A percentile compares a stretch with the other conserved stretches of the same genome.
Evolutionary conservation across 805 yeast genomes (phyloP).

Genomic region (Starmerella khaoyaiensis): DNA sequence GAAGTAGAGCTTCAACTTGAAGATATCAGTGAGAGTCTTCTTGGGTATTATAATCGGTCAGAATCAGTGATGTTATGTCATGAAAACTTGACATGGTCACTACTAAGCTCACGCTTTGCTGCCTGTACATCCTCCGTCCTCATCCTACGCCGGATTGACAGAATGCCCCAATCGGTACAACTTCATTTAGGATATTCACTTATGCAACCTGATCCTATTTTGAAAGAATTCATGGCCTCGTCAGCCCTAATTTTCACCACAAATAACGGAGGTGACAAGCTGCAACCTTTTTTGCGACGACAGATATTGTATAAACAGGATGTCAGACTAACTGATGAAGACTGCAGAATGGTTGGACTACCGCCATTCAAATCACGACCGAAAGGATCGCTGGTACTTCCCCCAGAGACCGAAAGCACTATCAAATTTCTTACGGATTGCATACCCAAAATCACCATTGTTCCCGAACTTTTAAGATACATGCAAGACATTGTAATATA

Average conservation of each 20-base stretch:
- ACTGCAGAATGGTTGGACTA: slow-evolving; percentile 7
- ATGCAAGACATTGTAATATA: slow-evolving; percentile 44
- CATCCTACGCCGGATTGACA: slow-evolving; percentile 9
- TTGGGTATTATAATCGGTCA: not conserved
- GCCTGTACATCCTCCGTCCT: not conserved
- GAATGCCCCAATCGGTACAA: slow-evolving; percentile 8
- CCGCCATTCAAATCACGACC: slow-evolving; percentile 1
- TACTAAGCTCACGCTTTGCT: slow-evolving; percentile 1
- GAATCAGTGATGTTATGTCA: slow-evolving; percentile 5
- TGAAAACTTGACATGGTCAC: slow-evolving; percentile 7
- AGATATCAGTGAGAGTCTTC: slow-evolving; percentile 3
- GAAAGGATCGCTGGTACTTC: not conserved
- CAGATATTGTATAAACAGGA: slow-evolving; percentile 15
- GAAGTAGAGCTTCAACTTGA: slow-evolving; percentile 8
- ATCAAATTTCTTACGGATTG: not conserved
- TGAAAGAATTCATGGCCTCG: not conserved
- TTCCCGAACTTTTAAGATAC: slow-evolving; percentile 41
- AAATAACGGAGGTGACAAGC: not conserved
- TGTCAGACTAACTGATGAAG: slow-evolving; percentile 6
- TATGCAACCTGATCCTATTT: slow-evolving; percentile 3
- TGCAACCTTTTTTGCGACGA: slow-evolving; percentile 13
- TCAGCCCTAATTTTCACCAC: slow-evolving; percentile 11
- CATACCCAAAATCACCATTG: slow-evolving; percentile 27
- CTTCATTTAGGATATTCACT: slow-evolving; percentile 13
- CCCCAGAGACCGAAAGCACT: not conserved